These are phyloP conservation scores for Avicennia marina DNA, from an alignment of 257 asterid species.

Conservation along the genomic window DNA sequence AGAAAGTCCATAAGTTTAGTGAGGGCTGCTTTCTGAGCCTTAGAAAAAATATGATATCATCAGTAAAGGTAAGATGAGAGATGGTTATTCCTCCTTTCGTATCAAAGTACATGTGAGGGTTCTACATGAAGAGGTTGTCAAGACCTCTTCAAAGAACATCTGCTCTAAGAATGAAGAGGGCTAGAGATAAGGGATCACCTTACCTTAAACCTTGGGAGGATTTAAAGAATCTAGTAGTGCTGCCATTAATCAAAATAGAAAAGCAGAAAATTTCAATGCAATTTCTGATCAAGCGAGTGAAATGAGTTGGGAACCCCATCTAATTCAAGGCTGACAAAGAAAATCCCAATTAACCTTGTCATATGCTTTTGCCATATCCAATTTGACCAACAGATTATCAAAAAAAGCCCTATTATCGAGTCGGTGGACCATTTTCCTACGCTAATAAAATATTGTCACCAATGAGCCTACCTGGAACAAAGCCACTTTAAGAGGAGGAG, in stretches of 20 bases:
- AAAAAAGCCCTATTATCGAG: too few relatives aligned
- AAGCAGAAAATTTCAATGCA: background rate
- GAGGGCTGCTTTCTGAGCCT: background rate
- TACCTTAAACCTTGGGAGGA: background rate
- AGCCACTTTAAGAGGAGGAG: background rate
- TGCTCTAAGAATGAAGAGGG: background rate
- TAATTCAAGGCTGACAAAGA: too few relatives aligned
- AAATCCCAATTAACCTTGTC: background rate
- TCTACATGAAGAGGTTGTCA: too few relatives aligned
- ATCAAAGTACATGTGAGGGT: background rate
- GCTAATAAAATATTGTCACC: background rate
- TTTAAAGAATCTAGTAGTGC: background rate
- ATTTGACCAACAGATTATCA: too few relatives aligned
- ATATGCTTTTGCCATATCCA: background rate
- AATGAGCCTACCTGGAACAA: background rate
- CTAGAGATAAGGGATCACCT: background rate
- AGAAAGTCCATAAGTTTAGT: background rate
- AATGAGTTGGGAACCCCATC: background rate
- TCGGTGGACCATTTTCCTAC: background rate
- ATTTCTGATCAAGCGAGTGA: too few relatives aligned
- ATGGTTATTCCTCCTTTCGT: background rate
- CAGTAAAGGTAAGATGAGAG: background rate
- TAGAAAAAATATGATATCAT: too few relatives aligned
- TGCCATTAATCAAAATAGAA: background rate
- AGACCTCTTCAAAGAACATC: background rate